phyloP scores from a whole-genome alignment of 2,329 filamentous ascomycete species.

The Allantophomopsis lycopodina region DNA sequence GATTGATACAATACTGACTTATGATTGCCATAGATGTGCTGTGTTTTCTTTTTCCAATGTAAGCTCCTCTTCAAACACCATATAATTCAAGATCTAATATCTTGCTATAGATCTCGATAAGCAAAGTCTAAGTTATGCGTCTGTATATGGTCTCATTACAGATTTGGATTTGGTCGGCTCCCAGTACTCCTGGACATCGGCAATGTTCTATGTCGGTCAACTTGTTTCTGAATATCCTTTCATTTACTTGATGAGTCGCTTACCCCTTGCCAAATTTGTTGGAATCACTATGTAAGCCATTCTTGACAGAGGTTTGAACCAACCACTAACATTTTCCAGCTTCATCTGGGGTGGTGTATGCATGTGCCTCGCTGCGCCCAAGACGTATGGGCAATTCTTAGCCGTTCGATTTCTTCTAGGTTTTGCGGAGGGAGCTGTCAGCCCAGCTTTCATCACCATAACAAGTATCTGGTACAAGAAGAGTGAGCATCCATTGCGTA shows the following conservation, averaged over 20 bases:
- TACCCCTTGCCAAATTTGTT: conserved; percentile 40
- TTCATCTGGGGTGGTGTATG: conserved; percentile 37
- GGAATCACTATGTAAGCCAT: conserved; percentile 25
- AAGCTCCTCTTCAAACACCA: background rate
- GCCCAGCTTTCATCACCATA: conserved; percentile 40
- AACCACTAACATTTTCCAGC: too few relatives aligned
- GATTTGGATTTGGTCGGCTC: conserved; percentile 31
- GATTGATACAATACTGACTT: conserved; percentile 12
- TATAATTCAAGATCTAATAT: too few relatives aligned
- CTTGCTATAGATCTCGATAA: conserved; percentile 22
- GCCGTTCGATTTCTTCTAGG: conserved; percentile 25
- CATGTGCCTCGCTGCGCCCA: conserved; percentile 16
- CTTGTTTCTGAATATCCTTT: conserved; percentile 42
- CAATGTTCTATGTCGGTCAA: conserved; percentile 45
- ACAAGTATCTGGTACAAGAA: conserved; percentile 45
- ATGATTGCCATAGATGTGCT: conserved; percentile 9
- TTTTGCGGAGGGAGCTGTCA: conserved; percentile 16
- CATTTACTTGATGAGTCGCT: conserved; percentile 34
- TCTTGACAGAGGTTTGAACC: too few relatives aligned
- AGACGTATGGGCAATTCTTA: conserved; percentile 21
- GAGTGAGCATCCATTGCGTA: too few relatives aligned
- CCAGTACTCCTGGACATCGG: conserved; percentile 45
- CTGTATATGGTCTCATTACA: conserved; percentile 32
- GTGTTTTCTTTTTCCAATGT: conserved; percentile 6
- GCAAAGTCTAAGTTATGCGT: conserved; percentile 23